Percentiles rank a stretch among this genome's conserved stretches.
These are phyloP conservation scores for Wallacemonas sp. DNA, from an alignment of 208 protist genomes.

Conservation along the genomic window DNA sequence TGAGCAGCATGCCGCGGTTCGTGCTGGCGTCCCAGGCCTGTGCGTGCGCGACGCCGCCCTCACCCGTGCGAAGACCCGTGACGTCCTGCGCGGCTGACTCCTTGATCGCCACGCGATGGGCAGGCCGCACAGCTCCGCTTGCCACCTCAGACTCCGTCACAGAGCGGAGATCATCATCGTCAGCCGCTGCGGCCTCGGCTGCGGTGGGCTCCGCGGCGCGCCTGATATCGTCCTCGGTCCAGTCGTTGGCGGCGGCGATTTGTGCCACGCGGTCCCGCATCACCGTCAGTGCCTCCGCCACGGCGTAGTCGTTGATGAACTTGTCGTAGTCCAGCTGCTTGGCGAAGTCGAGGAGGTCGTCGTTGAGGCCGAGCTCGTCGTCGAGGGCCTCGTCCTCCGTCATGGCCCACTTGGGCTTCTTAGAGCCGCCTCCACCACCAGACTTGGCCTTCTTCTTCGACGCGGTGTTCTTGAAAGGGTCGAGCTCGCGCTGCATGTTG, in stretches of 20 bases:
- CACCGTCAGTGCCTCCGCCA: conserved; percentile 82
- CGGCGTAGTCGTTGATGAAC: conserved; percentile 90
- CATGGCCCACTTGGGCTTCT: conserved; percentile 92
- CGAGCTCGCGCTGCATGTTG: conserved; percentile 34
- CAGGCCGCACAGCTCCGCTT: conserved; percentile 2
- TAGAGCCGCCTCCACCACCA: conserved; percentile 15
- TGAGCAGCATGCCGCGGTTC: conserved; percentile 49
- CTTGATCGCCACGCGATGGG: not conserved
- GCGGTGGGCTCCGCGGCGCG: conserved; percentile 23
- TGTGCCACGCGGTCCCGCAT: conserved; percentile 91
- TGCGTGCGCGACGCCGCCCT: conserved; percentile 36
- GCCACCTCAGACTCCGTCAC: conserved; percentile 33
- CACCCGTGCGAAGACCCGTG: conserved; percentile 1
- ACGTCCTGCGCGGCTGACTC: conserved; percentile 28
- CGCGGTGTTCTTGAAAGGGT: conserved; percentile 22
- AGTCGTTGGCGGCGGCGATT: conserved; percentile 78
- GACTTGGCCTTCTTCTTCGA: conserved; percentile 38
- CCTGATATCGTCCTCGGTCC: conserved; percentile 67
- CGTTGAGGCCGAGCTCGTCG: conserved; percentile 62
- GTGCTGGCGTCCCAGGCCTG: conserved; percentile 62
- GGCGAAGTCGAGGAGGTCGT: conserved; percentile 86
- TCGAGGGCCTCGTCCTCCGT: conserved; percentile 91
- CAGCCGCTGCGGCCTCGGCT: conserved; percentile 27
- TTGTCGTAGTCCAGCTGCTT: conserved; percentile 87
- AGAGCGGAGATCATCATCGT: conserved; percentile 43